These are phyloP conservation scores for Erodium chrysanthum DNA, from an alignment of 441 rosid species.

Conservation along the genomic window DNA sequence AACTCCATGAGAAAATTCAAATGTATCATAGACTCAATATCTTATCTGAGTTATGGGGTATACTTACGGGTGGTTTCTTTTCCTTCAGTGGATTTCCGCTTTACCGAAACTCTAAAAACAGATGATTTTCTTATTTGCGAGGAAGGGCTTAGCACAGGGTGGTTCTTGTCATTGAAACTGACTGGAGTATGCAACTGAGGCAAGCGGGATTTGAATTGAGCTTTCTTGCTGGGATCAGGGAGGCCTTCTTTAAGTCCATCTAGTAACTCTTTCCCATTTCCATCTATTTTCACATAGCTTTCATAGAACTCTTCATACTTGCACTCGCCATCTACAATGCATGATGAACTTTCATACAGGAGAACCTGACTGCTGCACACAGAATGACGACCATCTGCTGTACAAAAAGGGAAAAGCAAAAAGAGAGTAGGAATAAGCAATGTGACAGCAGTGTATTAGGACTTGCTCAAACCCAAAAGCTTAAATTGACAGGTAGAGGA, in stretches of 20 bases:
- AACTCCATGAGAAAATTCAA: no score
- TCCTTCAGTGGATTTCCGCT: conserved; percentile 51
- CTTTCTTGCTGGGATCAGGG: conserved; percentile 32
- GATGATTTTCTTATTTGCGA: conserved; percentile 26
- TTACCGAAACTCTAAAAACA: conserved; percentile 53
- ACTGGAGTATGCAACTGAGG: conserved; percentile 10
- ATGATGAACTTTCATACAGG: conserved; percentile 35
- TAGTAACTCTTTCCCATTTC: conserved; percentile 13
- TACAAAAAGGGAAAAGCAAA: neutral
- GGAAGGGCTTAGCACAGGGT: conserved; percentile 1
- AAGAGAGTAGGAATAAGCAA: neutral
- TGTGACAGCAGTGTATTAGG: neutral
- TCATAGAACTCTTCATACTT: conserved; percentile 48
- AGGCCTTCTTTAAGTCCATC: conserved; percentile 14
- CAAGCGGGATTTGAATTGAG: conserved; percentile 29
- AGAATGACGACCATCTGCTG: neutral
- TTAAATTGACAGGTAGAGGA: no score
- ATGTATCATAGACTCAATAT: neutral
- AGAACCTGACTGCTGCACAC: conserved; percentile 33
- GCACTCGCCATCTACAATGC: conserved; percentile 26
- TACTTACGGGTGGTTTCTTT: conserved; percentile 38
- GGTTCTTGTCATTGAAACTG: conserved; percentile 11
- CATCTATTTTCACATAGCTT: conserved; percentile 47
- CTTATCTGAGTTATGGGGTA: neutral
- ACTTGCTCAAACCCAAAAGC: no score